Evolutionary conservation across 225 moss, liverwort and hornwort genomes (phyloP).

Genomic region (Pseudisothecium myosuroides): DNA sequence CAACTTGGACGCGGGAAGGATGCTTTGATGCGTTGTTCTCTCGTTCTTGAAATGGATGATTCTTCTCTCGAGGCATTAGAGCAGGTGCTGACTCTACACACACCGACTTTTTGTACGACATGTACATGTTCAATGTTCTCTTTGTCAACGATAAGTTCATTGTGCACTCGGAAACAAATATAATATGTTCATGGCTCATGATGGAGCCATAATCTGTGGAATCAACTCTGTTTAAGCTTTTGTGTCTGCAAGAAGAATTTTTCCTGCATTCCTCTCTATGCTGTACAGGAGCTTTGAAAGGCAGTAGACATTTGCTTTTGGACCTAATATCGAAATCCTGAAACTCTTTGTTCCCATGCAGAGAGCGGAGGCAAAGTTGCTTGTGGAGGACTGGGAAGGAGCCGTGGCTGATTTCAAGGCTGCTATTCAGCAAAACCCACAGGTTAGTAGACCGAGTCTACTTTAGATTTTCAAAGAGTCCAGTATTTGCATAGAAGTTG

Average conservation of each 20-base stretch:
- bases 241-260: background rate
- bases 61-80: conserved; percentile 57
- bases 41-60: conserved; percentile 56
- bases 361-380: conserved; percentile 77
- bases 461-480: background rate
- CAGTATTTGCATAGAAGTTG: background rate
- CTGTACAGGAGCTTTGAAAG: background rate
- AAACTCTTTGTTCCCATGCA: background rate
- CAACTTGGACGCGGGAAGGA: conserved; percentile 88
- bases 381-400: conserved; percentile 85
- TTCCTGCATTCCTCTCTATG: background rate
- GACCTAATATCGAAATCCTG: background rate
- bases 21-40: conserved; percentile 62
- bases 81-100: conserved; percentile 30
- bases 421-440: conserved; percentile 61
- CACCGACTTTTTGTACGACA: background rate
- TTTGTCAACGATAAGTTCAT: background rate
- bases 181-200: background rate
- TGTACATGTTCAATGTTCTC: background rate
- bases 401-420: conserved; percentile 80
- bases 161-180: background rate
- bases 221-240: background rate
- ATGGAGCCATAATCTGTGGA: background rate
- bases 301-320: background rate
- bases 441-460: conserved; percentile 20